phyloP scores from a whole-genome alignment of 1,139 yeast genomes.

The Chernovozyma aurita region DNA sequence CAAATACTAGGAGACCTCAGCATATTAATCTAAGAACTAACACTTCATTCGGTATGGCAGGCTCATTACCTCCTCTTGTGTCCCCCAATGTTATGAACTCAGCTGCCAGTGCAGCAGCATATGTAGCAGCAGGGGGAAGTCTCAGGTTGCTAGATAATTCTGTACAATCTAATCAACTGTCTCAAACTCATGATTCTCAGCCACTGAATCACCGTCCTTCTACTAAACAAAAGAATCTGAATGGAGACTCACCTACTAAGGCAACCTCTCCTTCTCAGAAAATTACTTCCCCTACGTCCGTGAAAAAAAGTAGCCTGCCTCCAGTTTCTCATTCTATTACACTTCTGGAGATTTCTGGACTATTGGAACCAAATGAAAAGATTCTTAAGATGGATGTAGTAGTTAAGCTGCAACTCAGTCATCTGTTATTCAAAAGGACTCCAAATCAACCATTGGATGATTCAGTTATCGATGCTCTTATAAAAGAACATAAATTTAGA shows the following conservation, averaged over 20 bases:
- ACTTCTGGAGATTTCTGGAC: constrained; percentile 31
- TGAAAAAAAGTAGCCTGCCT: background rate
- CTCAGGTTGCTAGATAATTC: background rate
- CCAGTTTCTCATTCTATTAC: constrained; percentile 13
- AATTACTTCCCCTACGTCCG: background rate
- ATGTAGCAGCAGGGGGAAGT: constrained; percentile 2
- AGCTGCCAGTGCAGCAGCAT: constrained; percentile 7
- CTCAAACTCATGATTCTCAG: background rate
- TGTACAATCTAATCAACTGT: background rate
- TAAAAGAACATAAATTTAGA: constrained; percentile 30
- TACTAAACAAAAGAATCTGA: background rate
- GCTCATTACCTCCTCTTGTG: background rate
- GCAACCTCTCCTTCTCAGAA: background rate
- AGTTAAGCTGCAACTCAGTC: constrained; percentile 33
- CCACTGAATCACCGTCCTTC: background rate
- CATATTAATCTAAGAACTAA: constrained; percentile 10
- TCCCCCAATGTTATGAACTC: constrained; percentile 1
- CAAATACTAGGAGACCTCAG: constrained; percentile 5
- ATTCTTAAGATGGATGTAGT: constrained; percentile 40
- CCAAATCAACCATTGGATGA: constrained; percentile 29
- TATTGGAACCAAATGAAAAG: constrained; percentile 34
- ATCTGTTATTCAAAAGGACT: constrained; percentile 18
- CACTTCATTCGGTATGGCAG: constrained; percentile 8
- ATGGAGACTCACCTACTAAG: background rate
- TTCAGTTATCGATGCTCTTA: constrained; percentile 35